phyloP scores from a whole-genome alignment of 2,329 filamentous ascomycete species.

The Pseudofabraea citricarpa region DNA sequence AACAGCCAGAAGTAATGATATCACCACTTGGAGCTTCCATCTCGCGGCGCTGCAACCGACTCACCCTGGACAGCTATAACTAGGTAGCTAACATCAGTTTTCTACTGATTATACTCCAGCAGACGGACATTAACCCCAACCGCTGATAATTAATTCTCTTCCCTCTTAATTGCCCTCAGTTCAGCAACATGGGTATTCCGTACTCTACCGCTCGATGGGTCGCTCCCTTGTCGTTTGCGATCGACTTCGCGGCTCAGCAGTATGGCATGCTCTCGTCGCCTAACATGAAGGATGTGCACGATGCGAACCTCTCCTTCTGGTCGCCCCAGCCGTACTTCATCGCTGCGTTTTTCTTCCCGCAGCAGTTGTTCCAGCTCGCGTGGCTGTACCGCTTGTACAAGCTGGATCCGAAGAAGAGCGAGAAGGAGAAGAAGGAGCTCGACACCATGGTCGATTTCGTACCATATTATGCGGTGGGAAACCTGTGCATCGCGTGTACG shows the following conservation, averaged over 20 bases:
- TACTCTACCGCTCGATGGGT: slow-evolving; percentile 49
- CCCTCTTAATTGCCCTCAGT: neutral
- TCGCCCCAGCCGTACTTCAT: slow-evolving; percentile 55
- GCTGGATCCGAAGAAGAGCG: slow-evolving; percentile 34
- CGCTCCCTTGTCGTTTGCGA: slow-evolving; percentile 47
- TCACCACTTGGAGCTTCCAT: no score
- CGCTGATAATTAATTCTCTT: no score
- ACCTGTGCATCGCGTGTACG: slow-evolving; percentile 53
- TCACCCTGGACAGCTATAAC: no score
- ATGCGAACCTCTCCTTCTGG: slow-evolving; percentile 53
- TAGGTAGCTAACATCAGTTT: no score
- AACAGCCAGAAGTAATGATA: no score
- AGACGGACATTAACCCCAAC: no score
- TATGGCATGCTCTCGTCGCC: slow-evolving; percentile 53
- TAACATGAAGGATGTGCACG: slow-evolving; percentile 56
- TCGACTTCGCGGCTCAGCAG: slow-evolving; percentile 54
- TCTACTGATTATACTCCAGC: no score
- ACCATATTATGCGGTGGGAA: slow-evolving; percentile 51
- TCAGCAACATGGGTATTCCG: slow-evolving; percentile 42
- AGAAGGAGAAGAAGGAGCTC: slow-evolving; percentile 34
- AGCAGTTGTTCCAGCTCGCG: slow-evolving; percentile 52
- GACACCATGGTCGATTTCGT: slow-evolving; percentile 47
- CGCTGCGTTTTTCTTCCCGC: slow-evolving; percentile 55
- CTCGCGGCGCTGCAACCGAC: no score
- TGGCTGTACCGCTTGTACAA: slow-evolving; percentile 54